A percentile compares a stretch with the other conserved stretches of the same genome.
Evolutionary conservation across 768 basidiomycete genomes (phyloP).

Genomic region (Pholiota microspora): DNA sequence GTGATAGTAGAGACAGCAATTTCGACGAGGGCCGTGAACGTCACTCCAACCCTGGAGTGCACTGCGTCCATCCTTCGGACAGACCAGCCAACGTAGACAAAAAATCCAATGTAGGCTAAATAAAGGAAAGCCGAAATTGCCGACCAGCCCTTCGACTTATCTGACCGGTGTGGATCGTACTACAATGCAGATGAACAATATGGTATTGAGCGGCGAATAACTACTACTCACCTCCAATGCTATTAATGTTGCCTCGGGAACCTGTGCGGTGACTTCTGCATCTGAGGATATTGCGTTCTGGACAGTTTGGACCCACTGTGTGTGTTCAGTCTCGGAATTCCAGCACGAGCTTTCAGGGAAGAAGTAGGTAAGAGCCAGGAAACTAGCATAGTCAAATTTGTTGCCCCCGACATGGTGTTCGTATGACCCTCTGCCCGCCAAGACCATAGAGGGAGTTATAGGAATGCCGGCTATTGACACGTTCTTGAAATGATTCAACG

Average conservation of each 20-base stretch:
- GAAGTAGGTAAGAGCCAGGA: conserved; percentile 79
- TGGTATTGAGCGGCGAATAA: conserved; percentile 1
- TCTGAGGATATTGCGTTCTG: conserved; percentile 33
- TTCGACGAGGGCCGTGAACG: conserved; percentile 91
- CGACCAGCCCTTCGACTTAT: conserved; percentile 43
- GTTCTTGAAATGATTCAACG: conserved; percentile 53
- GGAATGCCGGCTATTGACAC: conserved; percentile 61
- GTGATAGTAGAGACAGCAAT: conserved; percentile 92
- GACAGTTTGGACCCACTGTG: conserved; percentile 60
- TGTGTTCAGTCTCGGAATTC: conserved; percentile 52
- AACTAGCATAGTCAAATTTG: conserved; percentile 63
- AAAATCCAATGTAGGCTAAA: conserved; percentile 73
- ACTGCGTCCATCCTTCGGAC: conserved; percentile 79
- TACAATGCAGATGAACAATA: neutral
- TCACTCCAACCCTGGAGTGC: conserved; percentile 88
- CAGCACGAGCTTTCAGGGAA: conserved; percentile 76
- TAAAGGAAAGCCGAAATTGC: conserved; percentile 72
- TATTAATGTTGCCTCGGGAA: conserved; percentile 39
- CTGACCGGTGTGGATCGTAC: conserved; percentile 30
- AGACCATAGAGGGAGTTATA: conserved; percentile 71
- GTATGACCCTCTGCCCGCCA: conserved; percentile 63
- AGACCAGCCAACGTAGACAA: conserved; percentile 72
- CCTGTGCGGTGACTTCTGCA: conserved; percentile 26
- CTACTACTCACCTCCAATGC: conserved; percentile 42
- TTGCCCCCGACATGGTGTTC: conserved; percentile 46